phyloP scores from a whole-genome alignment of 192 early-diverging fungal genomes.

The Borealophlyctis nickersoniae region DNA sequence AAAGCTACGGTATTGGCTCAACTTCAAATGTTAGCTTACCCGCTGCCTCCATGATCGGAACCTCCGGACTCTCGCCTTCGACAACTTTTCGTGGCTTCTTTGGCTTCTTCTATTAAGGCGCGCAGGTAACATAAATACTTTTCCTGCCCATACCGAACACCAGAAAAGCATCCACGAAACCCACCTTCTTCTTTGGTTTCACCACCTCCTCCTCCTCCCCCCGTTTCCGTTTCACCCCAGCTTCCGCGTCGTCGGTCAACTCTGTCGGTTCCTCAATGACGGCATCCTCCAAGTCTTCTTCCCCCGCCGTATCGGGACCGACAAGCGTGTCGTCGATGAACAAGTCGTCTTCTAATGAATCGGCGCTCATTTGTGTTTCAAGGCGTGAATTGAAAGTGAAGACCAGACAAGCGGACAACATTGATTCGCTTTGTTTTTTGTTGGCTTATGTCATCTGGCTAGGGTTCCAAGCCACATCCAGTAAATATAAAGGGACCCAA shows the following conservation, averaged over 20 bases:
- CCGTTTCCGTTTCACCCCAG: neutral
- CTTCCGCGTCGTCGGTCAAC: neutral
- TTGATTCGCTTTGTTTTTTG: too few relatives aligned
- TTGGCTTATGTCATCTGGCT: too few relatives aligned
- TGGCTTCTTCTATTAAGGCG: slow-evolving; percentile 29
- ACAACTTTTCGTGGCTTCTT: slow-evolving; percentile 20
- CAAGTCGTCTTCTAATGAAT: slow-evolving; percentile 16
- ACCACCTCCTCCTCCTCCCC: neutral
- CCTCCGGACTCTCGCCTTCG: neutral
- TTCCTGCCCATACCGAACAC: neutral
- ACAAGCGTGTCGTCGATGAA: slow-evolving; percentile 16
- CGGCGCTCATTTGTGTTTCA: neutral
- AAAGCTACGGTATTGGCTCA: slow-evolving; percentile 12
- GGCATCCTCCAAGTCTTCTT: neutral
- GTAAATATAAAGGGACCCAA: too few relatives aligned
- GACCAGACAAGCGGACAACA: too few relatives aligned
- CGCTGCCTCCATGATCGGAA: neutral
- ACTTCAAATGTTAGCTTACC: neutral
- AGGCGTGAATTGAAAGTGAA: too few relatives aligned
- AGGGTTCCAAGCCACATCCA: too few relatives aligned
- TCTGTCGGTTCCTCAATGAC: slow-evolving; percentile 13
- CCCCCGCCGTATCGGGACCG: slow-evolving; percentile 4
- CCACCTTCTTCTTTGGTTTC: neutral
- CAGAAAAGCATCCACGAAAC: neutral
- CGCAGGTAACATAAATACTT: too few relatives aligned